Percentiles rank a stretch among this genome's conserved stretches.
These are phyloP conservation scores for Saksenaea vasiformis DNA, from an alignment of 371 early-diverging fungal species.

Conservation along the genomic window DNA sequence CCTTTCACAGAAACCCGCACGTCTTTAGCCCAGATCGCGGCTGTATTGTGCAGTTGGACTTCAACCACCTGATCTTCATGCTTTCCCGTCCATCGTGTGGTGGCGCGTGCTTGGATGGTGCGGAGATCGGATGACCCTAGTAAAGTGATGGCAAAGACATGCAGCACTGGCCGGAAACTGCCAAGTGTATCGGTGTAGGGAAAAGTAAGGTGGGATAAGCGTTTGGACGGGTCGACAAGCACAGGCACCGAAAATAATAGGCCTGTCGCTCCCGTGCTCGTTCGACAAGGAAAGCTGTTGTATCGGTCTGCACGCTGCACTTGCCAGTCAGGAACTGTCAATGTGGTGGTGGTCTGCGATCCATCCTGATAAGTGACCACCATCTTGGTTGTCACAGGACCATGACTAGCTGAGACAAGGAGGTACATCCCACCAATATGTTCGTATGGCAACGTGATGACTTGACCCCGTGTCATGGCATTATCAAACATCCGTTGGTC, in stretches of 20 bases:
- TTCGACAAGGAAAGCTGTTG: conserved; percentile 8
- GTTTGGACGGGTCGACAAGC: conserved; percentile 23
- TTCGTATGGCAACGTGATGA: conserved; percentile 12
- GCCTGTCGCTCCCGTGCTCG: conserved; percentile 10
- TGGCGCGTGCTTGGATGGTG: not conserved
- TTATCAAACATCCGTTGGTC: conserved; percentile 14
- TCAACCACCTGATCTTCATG: conserved; percentile 8
- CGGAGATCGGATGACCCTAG: not conserved
- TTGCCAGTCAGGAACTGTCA: conserved; percentile 42
- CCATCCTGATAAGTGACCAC: conserved; percentile 30
- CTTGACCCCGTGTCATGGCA: conserved; percentile 26
- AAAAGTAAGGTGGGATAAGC: conserved; percentile 10
- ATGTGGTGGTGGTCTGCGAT: conserved; percentile 7
- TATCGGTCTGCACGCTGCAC: conserved; percentile 15
- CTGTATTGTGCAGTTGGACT: conserved; percentile 7
- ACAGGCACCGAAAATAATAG: conserved; percentile 22
- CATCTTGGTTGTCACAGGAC: conserved; percentile 18
- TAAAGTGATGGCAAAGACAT: conserved; percentile 16
- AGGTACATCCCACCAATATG: conserved; percentile 25
- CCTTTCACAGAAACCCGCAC: not conserved
- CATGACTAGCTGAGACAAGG: conserved; percentile 24
- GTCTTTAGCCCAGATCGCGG: not conserved
- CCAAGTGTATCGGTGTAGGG: conserved; percentile 9
- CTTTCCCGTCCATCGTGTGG: not conserved
- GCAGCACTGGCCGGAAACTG: conserved; percentile 6